Evolutionary conservation across 2,329 filamentous ascomycete species (phyloP), one percentile per base, ranked within the genome.

Genomic region (Trichophyton equinum): DNA sequence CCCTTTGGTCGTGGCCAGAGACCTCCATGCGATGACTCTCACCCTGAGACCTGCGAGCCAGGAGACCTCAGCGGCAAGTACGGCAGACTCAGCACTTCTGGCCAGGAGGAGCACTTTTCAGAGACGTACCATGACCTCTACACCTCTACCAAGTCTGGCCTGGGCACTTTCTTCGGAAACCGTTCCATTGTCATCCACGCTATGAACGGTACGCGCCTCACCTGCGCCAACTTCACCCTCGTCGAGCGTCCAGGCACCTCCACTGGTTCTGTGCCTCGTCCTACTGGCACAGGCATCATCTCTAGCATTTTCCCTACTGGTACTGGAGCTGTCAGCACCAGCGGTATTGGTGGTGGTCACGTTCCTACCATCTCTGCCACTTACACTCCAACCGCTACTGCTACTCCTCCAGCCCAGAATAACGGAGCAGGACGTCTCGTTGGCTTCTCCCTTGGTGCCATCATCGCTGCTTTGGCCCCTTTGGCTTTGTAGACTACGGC

Each of bases 21-120:
- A 1, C 77, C 84, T 3, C 67, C 79, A 4, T 92, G 88, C 74
- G 78, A 89, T 68, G 42, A 74, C 9, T 66, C 70, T 8, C 69
- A 75, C 5, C 85, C 85, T 6, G 73, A 81, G 63, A 84, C 82
- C 8, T 94, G 88, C 76, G 83, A 92, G 74, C 82, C 88, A 9
- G 88, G 89, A 65, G 88, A 92, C 71, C 77, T 91, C 61, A 82
- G 82, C 67, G 88, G 88, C 69, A 92, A 92, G 76, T 77, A 86
- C 68, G 87, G 87, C 64, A 78, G 78, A 63, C 81, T 88, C 67
- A 71, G 73, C 30, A 85, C 79, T 68, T 69, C 53, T 5, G 61
- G 62, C 42, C 2, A 2, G 27, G 62, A 64, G 36, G 58, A 67
- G 49, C 59, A 60, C 25, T 77, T 72, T 77, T 72, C 65, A 66